Percentiles rank a stretch among this genome's conserved stretches.
These are phyloP conservation scores for Talaromyces sp. DNA, from an alignment of 2,329 filamentous ascomycete genomes.

Conservation along the genomic window DNA sequence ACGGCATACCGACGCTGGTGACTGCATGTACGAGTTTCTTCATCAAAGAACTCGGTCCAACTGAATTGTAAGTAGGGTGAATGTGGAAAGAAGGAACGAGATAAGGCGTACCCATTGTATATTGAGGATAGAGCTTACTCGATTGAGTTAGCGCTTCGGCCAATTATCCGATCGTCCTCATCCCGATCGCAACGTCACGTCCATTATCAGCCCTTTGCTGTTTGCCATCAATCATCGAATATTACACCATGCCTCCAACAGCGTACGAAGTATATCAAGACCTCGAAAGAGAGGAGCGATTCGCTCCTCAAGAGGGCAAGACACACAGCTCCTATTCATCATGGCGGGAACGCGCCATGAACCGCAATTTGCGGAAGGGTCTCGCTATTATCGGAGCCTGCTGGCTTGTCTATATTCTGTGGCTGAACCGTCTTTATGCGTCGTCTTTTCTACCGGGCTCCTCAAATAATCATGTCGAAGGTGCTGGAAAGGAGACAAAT, in stretches of 20 bases:
- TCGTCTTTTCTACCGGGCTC: not conserved
- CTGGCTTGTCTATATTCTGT: slow-evolving; percentile 17
- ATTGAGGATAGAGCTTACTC: not conserved
- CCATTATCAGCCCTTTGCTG: not conserved
- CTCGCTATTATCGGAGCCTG: slow-evolving; percentile 17
- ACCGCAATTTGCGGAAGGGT: slow-evolving; percentile 12
- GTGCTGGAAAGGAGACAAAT: slow-evolving; percentile 15
- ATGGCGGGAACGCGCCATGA: slow-evolving; percentile 18
- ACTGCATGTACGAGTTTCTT: not conserved
- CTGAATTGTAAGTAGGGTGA: not conserved
- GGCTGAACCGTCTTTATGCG: slow-evolving; percentile 17
- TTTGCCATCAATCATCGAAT: not conserved
- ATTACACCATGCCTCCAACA: slow-evolving; percentile 11
- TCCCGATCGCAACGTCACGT: not conserved
- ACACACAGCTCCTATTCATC: slow-evolving; percentile 8
- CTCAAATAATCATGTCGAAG: not conserved
- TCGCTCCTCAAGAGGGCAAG: slow-evolving; percentile 14
- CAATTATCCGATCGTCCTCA: not conserved
- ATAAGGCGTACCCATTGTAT: not conserved
- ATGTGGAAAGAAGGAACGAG: not conserved
- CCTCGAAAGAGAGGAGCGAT: slow-evolving; percentile 17
- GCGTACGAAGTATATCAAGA: slow-evolving; percentile 18
- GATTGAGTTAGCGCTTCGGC: slow-evolving; percentile 10
- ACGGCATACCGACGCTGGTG: slow-evolving; percentile 18
- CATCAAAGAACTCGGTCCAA: not conserved